Percentiles rank a stretch among this genome's conserved stretches.
phyloP scores from a whole-genome alignment of 192 early-diverging fungal species.

The Coemansia sp. region DNA sequence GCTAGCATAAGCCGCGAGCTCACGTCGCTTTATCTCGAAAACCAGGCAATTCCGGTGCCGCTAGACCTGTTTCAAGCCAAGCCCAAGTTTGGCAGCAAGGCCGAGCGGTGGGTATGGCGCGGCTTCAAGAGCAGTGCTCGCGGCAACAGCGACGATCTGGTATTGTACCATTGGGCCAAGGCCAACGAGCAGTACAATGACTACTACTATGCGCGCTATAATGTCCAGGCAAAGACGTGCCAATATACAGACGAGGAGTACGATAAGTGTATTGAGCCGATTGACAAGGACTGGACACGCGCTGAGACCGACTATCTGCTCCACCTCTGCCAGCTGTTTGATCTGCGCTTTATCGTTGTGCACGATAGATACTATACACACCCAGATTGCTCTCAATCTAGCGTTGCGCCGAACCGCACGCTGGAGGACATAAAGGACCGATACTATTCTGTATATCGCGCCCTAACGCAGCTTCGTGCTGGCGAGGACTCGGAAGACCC shows the following conservation, averaged over 20 bases:
- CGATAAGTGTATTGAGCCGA: conserved; percentile 58
- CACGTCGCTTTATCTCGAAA: conserved; percentile 46
- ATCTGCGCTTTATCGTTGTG: conserved; percentile 83
- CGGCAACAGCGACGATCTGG: conserved; percentile 58
- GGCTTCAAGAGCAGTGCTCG: conserved; percentile 76
- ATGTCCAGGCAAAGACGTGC: conserved; percentile 65
- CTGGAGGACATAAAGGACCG: conserved; percentile 83
- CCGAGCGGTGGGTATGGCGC: conserved; percentile 61
- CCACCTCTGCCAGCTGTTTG: conserved; percentile 66
- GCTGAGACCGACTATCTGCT: conserved; percentile 86
- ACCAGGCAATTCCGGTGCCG: conserved; percentile 38
- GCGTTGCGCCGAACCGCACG: conserved; percentile 7
- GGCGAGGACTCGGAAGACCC: conserved; percentile 36
- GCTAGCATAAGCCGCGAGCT: conserved; percentile 43
- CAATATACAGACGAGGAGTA: conserved; percentile 86
- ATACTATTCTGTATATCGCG: conserved; percentile 70
- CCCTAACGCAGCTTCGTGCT: conserved; percentile 59
- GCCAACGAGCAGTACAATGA: conserved; percentile 64
- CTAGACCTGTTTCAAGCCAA: conserved; percentile 61
- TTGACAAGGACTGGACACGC: conserved; percentile 73
- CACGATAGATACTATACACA: conserved; percentile 71
- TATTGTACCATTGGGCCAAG: conserved; percentile 77
- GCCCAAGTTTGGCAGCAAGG: conserved; percentile 65
- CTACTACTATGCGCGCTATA: conserved; percentile 76
- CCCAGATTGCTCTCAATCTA: conserved; percentile 15